Conservation (phyloP, 257 asterid species). For the Plantago ovata region DNA sequence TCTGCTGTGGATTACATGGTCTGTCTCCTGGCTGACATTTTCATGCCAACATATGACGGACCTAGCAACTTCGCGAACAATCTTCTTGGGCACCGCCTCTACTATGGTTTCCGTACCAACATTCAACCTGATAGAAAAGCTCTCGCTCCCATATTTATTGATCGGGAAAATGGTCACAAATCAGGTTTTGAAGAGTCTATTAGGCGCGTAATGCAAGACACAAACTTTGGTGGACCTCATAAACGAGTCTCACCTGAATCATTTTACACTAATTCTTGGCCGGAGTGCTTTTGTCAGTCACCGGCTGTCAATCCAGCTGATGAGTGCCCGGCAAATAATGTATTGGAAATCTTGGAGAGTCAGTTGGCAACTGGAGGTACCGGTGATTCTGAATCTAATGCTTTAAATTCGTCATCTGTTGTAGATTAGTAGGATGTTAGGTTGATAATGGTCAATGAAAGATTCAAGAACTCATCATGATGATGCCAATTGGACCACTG, state of each 20-base stretch:
- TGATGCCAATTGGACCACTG: conserved; percentile 8
- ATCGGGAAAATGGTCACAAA: conserved; percentile 66
- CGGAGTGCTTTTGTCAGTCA: conserved; percentile 89
- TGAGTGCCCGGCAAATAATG: conserved; percentile 63
- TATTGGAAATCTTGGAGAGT: conserved; percentile 43
- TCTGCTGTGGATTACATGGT: conserved; percentile 99
- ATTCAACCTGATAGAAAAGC: conserved; percentile 83
- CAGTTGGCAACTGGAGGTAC: conserved; percentile 31
- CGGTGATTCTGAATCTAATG: conserved; percentile 26
- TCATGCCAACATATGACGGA: conserved; percentile 98
- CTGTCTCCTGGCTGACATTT: conserved; percentile 86
- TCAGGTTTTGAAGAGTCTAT: conserved; percentile 70
- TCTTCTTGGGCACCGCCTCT: conserved; percentile 96
- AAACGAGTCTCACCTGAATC: conserved; percentile 82
- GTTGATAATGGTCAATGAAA: neutral
- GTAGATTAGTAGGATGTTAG: conserved; percentile 29
- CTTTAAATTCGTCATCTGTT: conserved; percentile 36
- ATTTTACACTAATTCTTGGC: conserved; percentile 92
- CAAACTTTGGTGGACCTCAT: conserved; percentile 94
- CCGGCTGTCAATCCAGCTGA: conserved; percentile 60
- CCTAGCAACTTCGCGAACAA: conserved; percentile 97
- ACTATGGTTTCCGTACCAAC: conserved; percentile 90
- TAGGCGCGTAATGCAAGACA: conserved; percentile 61
- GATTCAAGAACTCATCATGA: conserved; percentile 14
- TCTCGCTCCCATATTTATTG: conserved; percentile 77